Evolutionary conservation across 2,329 filamentous ascomycete species (phyloP).

Genomic region (Truncatella angustata): DNA sequence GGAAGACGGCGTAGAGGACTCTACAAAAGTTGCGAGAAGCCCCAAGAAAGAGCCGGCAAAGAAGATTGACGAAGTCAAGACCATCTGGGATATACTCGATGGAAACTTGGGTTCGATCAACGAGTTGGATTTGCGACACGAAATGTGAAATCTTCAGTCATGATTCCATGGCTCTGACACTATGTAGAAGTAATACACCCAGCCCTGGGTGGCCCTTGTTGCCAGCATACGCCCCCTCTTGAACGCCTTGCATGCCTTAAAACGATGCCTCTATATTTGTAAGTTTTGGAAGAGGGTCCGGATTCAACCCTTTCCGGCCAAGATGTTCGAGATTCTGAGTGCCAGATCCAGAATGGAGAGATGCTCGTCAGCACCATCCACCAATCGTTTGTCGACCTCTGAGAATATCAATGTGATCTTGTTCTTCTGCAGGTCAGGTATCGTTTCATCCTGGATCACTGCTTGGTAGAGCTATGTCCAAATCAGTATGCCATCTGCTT

Average conservation of each 20-base stretch:
- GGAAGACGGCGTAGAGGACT: slow-evolving; percentile 38
- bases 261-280: slow-evolving; percentile 21
- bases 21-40: slow-evolving; percentile 32
- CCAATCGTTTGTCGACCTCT: slow-evolving; percentile 88
- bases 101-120: slow-evolving; percentile 53
- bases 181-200: background rate
- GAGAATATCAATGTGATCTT: slow-evolving; percentile 87
- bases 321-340: slow-evolving; percentile 74
- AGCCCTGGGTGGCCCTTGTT: no score
- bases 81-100: slow-evolving; percentile 49
- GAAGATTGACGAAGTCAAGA: slow-evolving; percentile 22
- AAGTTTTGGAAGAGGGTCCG: background rate
- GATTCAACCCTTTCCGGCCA: slow-evolving; percentile 45
- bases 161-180: background rate
- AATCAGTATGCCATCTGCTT: slow-evolving; percentile 6
- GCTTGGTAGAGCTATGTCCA: slow-evolving; percentile 70
- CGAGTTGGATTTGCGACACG: slow-evolving; percentile 14
- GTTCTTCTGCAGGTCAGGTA: slow-evolving; percentile 84
- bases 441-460: slow-evolving; percentile 79
- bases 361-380: slow-evolving; percentile 95
- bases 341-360: slow-evolving; percentile 83
- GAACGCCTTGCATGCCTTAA: slow-evolving; percentile 12
- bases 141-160: background rate
- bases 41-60: slow-evolving; percentile 20
- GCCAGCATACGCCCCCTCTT: no score